These are phyloP conservation scores for Vanrija sp. DNA, from an alignment of 1,284 basidiomycete genomes.

Conservation along the genomic window DNA sequence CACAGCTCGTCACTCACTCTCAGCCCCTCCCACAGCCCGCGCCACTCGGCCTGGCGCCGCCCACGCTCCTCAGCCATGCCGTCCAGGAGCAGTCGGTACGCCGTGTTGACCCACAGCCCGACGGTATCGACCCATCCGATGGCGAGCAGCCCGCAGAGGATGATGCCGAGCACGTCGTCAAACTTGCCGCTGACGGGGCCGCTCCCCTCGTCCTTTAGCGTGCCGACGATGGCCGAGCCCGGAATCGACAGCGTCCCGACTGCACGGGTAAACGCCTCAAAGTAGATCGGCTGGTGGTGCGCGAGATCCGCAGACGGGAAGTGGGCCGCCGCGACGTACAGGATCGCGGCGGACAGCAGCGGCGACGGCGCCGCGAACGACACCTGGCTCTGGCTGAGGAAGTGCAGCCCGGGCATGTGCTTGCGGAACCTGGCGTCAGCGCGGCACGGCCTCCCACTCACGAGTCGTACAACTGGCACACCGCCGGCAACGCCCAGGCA, in stretches of 20 bases:
- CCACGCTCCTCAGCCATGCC: conserved; percentile 20
- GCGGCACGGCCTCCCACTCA: neutral
- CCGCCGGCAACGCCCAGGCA: conserved; percentile 8
- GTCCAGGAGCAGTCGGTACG: conserved; percentile 19
- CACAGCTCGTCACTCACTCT: conserved; percentile 10
- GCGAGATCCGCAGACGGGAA: conserved; percentile 15
- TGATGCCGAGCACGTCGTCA: conserved; percentile 22
- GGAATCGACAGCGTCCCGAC: conserved; percentile 16
- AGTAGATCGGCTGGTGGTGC: conserved; percentile 15
- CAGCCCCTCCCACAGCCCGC: conserved; percentile 22
- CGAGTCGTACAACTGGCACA: conserved; percentile 16
- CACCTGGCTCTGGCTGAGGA: conserved; percentile 18
- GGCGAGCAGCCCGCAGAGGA: conserved; percentile 16
- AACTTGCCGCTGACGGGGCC: conserved; percentile 14
- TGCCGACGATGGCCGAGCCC: conserved; percentile 8
- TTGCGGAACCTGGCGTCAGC: conserved; percentile 18
- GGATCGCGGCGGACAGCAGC: conserved; percentile 19
- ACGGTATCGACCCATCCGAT: conserved; percentile 25
- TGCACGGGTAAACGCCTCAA: conserved; percentile 14
- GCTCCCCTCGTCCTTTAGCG: neutral
- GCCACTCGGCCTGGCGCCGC: conserved; percentile 15
- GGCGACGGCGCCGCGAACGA: conserved; percentile 21
- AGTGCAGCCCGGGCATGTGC: conserved; percentile 23
- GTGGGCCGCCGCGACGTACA: conserved; percentile 19
- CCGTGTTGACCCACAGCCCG: conserved; percentile 22